Evolutionary conservation across 768 basidiomycete genomes (phyloP).

Genomic region (Hygrocybe coccinea): DNA sequence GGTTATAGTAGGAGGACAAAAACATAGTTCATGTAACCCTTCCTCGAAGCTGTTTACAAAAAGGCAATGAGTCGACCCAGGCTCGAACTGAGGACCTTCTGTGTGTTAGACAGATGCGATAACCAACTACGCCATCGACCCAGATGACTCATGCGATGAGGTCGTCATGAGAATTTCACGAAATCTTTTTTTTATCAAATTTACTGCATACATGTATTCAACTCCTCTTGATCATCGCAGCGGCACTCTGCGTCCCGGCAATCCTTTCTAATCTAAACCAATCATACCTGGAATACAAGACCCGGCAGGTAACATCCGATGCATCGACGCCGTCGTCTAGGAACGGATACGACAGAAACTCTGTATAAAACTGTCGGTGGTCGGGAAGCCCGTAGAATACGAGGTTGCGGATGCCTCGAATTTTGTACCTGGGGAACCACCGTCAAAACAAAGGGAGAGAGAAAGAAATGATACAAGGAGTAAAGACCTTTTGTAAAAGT

Average conservation of each 20-base stretch:
- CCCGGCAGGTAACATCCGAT: slow-evolving; percentile 75
- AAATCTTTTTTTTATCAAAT: too few relatives aligned
- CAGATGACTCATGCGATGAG: slow-evolving; percentile 25
- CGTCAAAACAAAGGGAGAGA: background rate
- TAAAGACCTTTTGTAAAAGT: slow-evolving; percentile 83
- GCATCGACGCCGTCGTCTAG: slow-evolving; percentile 83
- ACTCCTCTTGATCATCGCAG: slow-evolving; percentile 38
- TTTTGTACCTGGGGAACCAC: slow-evolving; percentile 67
- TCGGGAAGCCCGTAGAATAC: slow-evolving; percentile 92
- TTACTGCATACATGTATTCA: too few relatives aligned
- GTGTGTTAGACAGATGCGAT: slow-evolving; percentile 83
- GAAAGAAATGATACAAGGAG: background rate
- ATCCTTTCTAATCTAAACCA: slow-evolving; percentile 84
- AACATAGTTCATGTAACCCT: background rate
- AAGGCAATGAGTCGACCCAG: slow-evolving; percentile 46
- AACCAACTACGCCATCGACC: slow-evolving; percentile 75
- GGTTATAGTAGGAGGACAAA: too few relatives aligned
- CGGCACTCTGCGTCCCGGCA: slow-evolving; percentile 49
- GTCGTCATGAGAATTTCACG: background rate
- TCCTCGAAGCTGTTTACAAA: slow-evolving; percentile 52
- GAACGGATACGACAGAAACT: slow-evolving; percentile 87
- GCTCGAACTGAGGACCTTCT: slow-evolving; percentile 72
- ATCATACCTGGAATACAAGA: slow-evolving; percentile 87
- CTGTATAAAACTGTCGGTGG: slow-evolving; percentile 88
- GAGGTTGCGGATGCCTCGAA: slow-evolving; percentile 87